Evolutionary conservation across 148 eudicot genomes (phyloP).

Genomic region (Camellia lanceoleosa): DNA sequence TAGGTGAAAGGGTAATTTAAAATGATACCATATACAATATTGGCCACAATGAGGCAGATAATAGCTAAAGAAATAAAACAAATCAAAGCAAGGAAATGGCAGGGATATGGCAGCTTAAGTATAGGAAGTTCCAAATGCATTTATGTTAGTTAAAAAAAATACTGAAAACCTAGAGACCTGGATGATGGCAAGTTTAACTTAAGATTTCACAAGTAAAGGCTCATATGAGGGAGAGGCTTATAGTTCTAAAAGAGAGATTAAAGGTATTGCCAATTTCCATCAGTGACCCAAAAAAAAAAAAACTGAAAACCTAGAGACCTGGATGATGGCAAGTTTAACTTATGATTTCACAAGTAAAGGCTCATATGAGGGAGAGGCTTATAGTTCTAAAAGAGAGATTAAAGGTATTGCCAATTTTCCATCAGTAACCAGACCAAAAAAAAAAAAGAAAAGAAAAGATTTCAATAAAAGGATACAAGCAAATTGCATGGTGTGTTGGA

Average conservation of each 20-base stretch:
- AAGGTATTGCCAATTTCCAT: conserved; percentile 4
- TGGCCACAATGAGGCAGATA: not conserved
- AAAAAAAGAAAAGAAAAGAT: not conserved
- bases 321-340: not conserved
- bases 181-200: not conserved
- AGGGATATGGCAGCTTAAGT: not conserved
- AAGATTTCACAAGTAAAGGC: not conserved
- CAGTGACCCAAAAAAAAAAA: not conserved
- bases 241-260: not conserved
- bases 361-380: not conserved
- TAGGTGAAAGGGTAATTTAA: not conserved
- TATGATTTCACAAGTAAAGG: not conserved
- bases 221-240: not conserved
- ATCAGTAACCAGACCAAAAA: not conserved
- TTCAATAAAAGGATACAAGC: not conserved
- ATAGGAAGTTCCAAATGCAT: not conserved
- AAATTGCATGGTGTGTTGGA: not conserved
- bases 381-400: not conserved
- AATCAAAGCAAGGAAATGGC: not conserved
- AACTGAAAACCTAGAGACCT: not conserved
- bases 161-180: not conserved
- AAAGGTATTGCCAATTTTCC: conserved; percentile 4
- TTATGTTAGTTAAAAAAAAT: not conserved
- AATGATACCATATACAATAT: not conserved
- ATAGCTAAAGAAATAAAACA: not conserved